A percentile compares a stretch with the other conserved stretches of the same genome.
Evolutionary conservation across 2,329 filamentous ascomycete species (phyloP).

Genomic region (Malbranchea cinnamomea): DNA sequence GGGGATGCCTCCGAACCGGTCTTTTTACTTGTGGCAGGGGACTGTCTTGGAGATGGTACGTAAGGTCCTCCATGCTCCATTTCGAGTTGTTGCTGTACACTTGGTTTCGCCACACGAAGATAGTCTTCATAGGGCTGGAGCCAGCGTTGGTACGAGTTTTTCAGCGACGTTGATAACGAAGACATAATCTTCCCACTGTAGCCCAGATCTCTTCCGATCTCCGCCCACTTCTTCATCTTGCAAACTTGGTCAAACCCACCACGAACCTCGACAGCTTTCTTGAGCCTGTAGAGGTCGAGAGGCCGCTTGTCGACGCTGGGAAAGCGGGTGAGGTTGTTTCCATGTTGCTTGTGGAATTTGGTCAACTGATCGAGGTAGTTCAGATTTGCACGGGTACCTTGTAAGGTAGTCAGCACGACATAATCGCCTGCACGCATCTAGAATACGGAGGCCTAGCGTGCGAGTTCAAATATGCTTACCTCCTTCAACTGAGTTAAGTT

Average conservation of each 20-base stretch:
- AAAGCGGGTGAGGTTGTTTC: slow-evolving; percentile 81
- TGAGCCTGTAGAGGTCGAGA: slow-evolving; percentile 84
- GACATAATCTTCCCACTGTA: slow-evolving; percentile 99
- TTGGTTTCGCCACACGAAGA: slow-evolving; percentile 74
- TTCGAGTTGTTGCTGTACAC: slow-evolving; percentile 91
- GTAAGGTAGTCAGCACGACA: slow-evolving; percentile 28
- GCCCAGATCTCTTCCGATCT: slow-evolving; percentile 88
- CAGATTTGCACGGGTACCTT: slow-evolving; percentile 84
- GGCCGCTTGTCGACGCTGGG: slow-evolving; percentile 97
- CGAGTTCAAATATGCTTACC: slow-evolving; percentile 39
- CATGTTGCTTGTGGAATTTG: slow-evolving; percentile 95
- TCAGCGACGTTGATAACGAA: slow-evolving; percentile 88
- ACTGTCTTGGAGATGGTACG: slow-evolving; percentile 61
- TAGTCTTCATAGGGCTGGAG: slow-evolving; percentile 95
- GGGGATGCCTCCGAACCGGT: slow-evolving; percentile 26
- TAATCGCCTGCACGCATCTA: slow-evolving; percentile 25
- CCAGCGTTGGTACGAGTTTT: slow-evolving; percentile 97
- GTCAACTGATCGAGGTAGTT: slow-evolving; percentile 89
- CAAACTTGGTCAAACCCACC: slow-evolving; percentile 95
- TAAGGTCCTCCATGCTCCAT: slow-evolving; percentile 84
- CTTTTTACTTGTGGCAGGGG: slow-evolving; percentile 48
- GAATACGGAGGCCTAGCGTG: neutral
- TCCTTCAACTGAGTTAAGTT: slow-evolving; percentile 95
- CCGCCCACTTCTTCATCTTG: slow-evolving; percentile 97
- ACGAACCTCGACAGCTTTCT: slow-evolving; percentile 88